phyloP scores from a whole-genome alignment of 192 early-diverging fungal genomes.

The Umbelopsis sp. region DNA sequence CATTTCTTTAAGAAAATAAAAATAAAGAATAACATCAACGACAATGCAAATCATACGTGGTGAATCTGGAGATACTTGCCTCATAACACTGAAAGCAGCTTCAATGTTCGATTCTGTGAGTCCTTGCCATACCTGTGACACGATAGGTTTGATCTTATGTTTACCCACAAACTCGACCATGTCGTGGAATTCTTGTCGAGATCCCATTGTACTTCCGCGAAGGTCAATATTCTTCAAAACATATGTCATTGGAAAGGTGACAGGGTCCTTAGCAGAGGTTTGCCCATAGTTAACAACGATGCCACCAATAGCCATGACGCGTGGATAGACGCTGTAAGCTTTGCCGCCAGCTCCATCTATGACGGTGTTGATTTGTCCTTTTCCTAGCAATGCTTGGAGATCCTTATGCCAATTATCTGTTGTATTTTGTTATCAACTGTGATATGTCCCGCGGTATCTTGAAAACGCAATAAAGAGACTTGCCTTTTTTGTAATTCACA shows the following conservation, averaged over 20 bases:
- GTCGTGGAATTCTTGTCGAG: conserved; percentile 57
- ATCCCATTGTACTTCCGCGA: conserved; percentile 68
- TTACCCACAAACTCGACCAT: conserved; percentile 63
- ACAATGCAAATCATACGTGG: not conserved
- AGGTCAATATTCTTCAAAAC: conserved; percentile 67
- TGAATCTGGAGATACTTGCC: conserved; percentile 11
- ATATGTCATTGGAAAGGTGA: conserved; percentile 47
- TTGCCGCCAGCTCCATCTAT: conserved; percentile 73
- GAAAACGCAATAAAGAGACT: not conserved
- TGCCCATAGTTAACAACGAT: conserved; percentile 66
- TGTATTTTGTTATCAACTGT: not conserved
- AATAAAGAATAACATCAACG: too few relatives aligned
- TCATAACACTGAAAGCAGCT: conserved; percentile 33
- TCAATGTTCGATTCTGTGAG: conserved; percentile 33
- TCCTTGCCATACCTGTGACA: conserved; percentile 57
- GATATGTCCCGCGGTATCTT: not conserved
- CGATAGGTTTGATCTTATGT: conserved; percentile 61
- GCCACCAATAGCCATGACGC: conserved; percentile 52
- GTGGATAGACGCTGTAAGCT: conserved; percentile 42
- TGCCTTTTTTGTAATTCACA: conserved; percentile 69
- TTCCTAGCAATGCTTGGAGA: conserved; percentile 43
- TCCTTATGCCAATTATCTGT: conserved; percentile 51
- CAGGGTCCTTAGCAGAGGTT: conserved; percentile 44
- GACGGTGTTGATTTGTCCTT: conserved; percentile 49
- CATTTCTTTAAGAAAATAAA: conserved; percentile 14